Evolutionary conservation across 1,139 yeast species (phyloP).

Genomic region (Suhomyces maxii): DNA sequence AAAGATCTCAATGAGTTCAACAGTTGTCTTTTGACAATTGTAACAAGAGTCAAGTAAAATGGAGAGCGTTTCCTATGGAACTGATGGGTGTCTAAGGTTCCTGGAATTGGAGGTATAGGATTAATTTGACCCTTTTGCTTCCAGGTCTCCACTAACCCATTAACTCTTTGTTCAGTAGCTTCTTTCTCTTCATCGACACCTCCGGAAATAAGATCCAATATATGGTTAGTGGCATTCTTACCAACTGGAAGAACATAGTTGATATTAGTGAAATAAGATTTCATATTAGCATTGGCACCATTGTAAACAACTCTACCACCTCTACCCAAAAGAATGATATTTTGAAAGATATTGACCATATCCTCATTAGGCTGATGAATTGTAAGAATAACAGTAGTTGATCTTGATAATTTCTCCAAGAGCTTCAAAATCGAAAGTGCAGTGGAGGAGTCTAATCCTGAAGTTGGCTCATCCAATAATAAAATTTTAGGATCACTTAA

Average conservation of each 20-base stretch:
- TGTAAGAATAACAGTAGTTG: slow-evolving; percentile 73
- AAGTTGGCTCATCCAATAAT: slow-evolving; percentile 83
- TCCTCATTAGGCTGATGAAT: slow-evolving; percentile 83
- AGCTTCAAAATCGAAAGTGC: slow-evolving; percentile 69
- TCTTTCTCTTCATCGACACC: slow-evolving; percentile 34
- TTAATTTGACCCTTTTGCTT: slow-evolving; percentile 1
- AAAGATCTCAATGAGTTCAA: slow-evolving; percentile 57
- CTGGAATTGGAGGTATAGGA: neutral
- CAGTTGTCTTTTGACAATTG: slow-evolving; percentile 35
- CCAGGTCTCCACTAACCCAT: slow-evolving; percentile 43
- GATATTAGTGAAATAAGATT: slow-evolving; percentile 41
- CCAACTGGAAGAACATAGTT: slow-evolving; percentile 59
- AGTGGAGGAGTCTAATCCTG: slow-evolving; percentile 82
- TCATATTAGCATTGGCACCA: slow-evolving; percentile 45
- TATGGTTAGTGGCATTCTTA: slow-evolving; percentile 71
- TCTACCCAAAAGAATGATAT: slow-evolving; percentile 63
- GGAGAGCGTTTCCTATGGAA: slow-evolving; percentile 7
- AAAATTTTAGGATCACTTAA: slow-evolving; percentile 70
- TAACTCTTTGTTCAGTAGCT: slow-evolving; percentile 31
- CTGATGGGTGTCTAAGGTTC: slow-evolving; percentile 5
- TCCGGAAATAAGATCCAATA: slow-evolving; percentile 67
- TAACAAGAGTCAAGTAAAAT: slow-evolving; percentile 26
- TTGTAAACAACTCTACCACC: slow-evolving; percentile 74
- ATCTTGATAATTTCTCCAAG: slow-evolving; percentile 55
- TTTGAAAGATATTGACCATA: slow-evolving; percentile 62